Percentiles rank a stretch among this genome's conserved stretches.
Evolutionary conservation across 73 alveolate genomes (phyloP).

Genomic region (Breviolum minutum): DNA sequence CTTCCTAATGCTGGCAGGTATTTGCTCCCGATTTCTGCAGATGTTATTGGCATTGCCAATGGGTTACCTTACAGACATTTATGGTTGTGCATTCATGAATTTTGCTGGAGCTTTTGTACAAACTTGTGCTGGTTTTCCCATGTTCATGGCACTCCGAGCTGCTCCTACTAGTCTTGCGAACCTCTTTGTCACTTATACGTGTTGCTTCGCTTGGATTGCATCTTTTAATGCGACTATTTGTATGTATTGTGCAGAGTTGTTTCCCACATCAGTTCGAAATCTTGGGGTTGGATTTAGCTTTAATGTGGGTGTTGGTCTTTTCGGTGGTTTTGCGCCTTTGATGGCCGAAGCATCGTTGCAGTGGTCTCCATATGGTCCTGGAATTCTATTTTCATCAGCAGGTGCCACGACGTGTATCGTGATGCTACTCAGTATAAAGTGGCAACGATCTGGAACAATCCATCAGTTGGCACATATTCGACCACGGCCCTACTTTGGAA

Average conservation of each 20-base stretch:
- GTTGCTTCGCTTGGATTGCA: neutral
- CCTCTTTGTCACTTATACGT: slow-evolving; percentile 14
- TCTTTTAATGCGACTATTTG: neutral
- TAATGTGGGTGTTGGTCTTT: slow-evolving; percentile 53
- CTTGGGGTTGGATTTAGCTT: slow-evolving; percentile 70
- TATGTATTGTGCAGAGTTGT: slow-evolving; percentile 60
- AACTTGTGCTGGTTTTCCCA: slow-evolving; percentile 6
- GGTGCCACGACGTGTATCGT: slow-evolving; percentile 1
- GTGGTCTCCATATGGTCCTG: slow-evolving; percentile 69
- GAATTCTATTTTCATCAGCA: slow-evolving; percentile 20
- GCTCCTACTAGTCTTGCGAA: slow-evolving; percentile 32
- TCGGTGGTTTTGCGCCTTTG: slow-evolving; percentile 64
- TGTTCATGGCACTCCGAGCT: slow-evolving; percentile 13
- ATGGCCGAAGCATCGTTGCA: slow-evolving; percentile 58
- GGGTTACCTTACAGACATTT: slow-evolving; percentile 49
- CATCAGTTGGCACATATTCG: slow-evolving; percentile 28
- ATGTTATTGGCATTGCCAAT: neutral
- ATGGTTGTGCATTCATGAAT: slow-evolving; percentile 14
- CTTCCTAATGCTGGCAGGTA: slow-evolving; percentile 40
- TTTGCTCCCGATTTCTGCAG: slow-evolving; percentile 53
- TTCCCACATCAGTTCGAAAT: slow-evolving; percentile 67
- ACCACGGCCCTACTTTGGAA: slow-evolving; percentile 54
- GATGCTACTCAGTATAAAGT: neutral
- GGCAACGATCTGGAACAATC: slow-evolving; percentile 38
- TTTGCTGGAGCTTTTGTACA: slow-evolving; percentile 28